phyloP scores from a whole-genome alignment of 768 basidiomycete species.

The Hygrocybe punicea region DNA sequence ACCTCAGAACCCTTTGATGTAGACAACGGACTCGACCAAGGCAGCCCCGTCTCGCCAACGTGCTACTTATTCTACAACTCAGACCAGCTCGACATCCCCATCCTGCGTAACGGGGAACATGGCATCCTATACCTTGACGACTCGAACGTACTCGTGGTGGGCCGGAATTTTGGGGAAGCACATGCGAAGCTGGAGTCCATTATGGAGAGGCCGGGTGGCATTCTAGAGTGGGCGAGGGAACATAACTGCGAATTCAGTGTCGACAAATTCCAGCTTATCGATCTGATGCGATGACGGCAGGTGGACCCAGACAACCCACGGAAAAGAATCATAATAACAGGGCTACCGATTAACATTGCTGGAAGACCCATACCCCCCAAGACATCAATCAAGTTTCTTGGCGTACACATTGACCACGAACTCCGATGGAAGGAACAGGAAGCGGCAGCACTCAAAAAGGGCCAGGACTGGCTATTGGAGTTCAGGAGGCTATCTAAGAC shows the following conservation, averaged over 20 bases:
- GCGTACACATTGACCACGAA: too few relatives aligned
- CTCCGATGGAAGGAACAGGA: too few relatives aligned
- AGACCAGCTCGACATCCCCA: background rate
- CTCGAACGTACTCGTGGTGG: background rate
- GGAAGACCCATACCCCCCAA: background rate
- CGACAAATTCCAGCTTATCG: too few relatives aligned
- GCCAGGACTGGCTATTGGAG: too few relatives aligned
- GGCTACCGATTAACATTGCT: too few relatives aligned
- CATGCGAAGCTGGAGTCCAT: background rate
- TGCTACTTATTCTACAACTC: background rate
- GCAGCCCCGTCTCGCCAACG: background rate
- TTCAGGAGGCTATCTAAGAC: background rate
- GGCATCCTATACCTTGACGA: too few relatives aligned
- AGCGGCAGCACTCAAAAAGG: too few relatives aligned
- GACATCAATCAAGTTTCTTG: too few relatives aligned
- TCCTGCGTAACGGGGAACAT: background rate
- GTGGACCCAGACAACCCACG: background rate
- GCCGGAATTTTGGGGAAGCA: background rate
- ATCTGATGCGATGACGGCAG: too few relatives aligned
- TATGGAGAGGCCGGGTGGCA: too few relatives aligned
- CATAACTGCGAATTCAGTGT: too few relatives aligned
- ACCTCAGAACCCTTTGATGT: constrained; percentile 10
- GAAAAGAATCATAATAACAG: background rate
- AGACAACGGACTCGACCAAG: background rate
- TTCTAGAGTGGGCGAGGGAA: too few relatives aligned